Evolutionary conservation across 257 asterid species (phyloP).

Genomic region (Thymus quinquecostatus): DNA sequence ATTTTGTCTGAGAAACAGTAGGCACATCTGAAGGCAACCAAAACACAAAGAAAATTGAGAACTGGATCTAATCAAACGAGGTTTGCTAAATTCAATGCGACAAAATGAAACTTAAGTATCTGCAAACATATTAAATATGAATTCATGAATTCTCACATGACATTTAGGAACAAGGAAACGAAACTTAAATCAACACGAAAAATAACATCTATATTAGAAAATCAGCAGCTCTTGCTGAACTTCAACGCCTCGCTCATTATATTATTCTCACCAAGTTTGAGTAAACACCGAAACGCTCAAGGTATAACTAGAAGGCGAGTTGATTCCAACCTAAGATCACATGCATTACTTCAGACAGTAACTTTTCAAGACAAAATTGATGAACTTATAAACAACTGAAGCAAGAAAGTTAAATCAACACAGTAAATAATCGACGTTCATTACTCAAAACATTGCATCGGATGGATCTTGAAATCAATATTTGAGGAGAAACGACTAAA

Average conservation of each 20-base stretch:
- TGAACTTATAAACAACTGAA: not conserved
- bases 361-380: not conserved
- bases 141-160: not conserved
- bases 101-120: not conserved
- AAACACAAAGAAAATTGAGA: conserved; percentile 29
- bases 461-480: not conserved
- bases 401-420: not conserved
- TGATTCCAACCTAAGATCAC: not conserved
- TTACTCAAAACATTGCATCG: not conserved
- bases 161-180: too few relatives aligned
- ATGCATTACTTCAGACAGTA: conserved; percentile 11
- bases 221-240: not conserved
- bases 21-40: conserved; percentile 67
- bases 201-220: not conserved
- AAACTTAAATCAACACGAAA: not conserved
- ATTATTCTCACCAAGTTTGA: not conserved
- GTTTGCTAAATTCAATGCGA: conserved; percentile 8
- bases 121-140: not conserved
- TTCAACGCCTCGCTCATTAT: not conserved
- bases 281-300: not conserved
- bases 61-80: not conserved
- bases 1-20: conserved; percentile 80
- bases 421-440: not conserved
- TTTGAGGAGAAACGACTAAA: conserved; percentile 1
- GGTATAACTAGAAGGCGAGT: not conserved